Conservation (phyloP, 2,329 filamentous ascomycete species). For the Venturia asperata region DNA sequence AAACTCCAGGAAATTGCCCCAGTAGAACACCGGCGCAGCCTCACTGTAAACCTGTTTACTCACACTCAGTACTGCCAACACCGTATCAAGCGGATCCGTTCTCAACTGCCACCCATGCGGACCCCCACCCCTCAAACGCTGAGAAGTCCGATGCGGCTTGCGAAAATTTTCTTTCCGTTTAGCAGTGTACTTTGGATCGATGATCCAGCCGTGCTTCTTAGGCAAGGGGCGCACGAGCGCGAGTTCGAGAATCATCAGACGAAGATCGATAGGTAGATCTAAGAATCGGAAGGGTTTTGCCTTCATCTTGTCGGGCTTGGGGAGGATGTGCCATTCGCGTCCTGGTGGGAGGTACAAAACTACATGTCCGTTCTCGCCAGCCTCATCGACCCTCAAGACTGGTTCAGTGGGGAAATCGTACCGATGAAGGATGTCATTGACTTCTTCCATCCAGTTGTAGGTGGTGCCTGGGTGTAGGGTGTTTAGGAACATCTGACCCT, state of each 20-base stretch:
- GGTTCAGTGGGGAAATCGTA: constrained; percentile 13
- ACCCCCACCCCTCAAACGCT: background rate
- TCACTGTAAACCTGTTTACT: constrained; percentile 7
- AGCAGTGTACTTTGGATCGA: background rate
- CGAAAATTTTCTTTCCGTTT: background rate
- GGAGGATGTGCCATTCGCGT: constrained; percentile 13
- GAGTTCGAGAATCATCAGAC: constrained; percentile 9
- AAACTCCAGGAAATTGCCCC: constrained; percentile 10
- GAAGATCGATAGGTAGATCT: constrained; percentile 9
- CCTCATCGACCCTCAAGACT: background rate
- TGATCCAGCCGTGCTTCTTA: constrained; percentile 13
- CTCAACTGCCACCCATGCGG: constrained; percentile 1
- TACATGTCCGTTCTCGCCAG: background rate
- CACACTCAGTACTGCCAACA: background rate
- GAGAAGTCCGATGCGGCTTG: background rate
- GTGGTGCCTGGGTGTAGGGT: background rate
- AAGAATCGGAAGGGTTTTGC: background rate
- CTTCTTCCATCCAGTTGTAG: background rate
- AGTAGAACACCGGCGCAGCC: constrained; percentile 14
- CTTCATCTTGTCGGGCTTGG: background rate
- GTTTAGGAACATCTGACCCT: background rate
- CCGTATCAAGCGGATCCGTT: background rate
- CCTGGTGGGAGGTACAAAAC: background rate
- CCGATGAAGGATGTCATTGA: constrained; percentile 6
- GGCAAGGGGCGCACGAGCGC: background rate